A percentile compares a stretch with the other conserved stretches of the same genome.
Conservation (phyloP, 371 early-diverging fungal species). For the Rhizopus delemar region DNA sequence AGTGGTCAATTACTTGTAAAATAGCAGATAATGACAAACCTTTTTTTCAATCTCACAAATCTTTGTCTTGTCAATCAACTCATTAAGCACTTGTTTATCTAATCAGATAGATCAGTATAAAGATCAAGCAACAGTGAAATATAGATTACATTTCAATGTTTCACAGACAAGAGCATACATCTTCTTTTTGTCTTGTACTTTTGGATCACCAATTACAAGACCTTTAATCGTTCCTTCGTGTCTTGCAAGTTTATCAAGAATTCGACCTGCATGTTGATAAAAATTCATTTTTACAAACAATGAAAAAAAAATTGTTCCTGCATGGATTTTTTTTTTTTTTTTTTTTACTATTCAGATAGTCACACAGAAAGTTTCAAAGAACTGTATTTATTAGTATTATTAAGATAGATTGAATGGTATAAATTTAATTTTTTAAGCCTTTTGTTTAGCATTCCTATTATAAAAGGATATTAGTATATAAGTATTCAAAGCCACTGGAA, state of each 20-base stretch:
- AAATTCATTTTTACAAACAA: conserved; percentile 55
- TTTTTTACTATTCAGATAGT: too few species aligned
- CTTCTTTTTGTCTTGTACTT: conserved; percentile 78
- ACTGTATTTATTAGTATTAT: not conserved
- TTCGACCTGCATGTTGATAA: conserved; percentile 77
- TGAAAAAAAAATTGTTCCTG: not conserved
- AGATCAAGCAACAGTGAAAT: not conserved
- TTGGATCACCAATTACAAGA: conserved; percentile 73
- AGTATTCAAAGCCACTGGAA: not conserved
- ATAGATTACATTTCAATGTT: conserved; percentile 81
- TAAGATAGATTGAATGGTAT: not conserved
- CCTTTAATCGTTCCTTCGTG: conserved; percentile 84
- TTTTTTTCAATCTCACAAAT: conserved; percentile 56
- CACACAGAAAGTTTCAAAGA: too few species aligned
- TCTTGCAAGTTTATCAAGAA: conserved; percentile 67
- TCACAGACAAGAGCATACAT: conserved; percentile 91
- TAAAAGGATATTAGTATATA: not conserved
- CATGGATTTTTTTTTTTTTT: too few species aligned
- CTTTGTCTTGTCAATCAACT: conserved; percentile 57
- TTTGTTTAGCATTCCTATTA: conserved; percentile 27
- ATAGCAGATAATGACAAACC: conserved; percentile 28
- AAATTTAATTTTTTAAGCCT: conserved; percentile 6
- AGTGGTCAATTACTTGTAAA: not conserved
- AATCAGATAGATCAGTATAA: conserved; percentile 4
- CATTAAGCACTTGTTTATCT: conserved; percentile 58